These are phyloP conservation scores for Canavalia gladiata DNA, from an alignment of 306 rosid genomes.

Conservation along the genomic window DNA sequence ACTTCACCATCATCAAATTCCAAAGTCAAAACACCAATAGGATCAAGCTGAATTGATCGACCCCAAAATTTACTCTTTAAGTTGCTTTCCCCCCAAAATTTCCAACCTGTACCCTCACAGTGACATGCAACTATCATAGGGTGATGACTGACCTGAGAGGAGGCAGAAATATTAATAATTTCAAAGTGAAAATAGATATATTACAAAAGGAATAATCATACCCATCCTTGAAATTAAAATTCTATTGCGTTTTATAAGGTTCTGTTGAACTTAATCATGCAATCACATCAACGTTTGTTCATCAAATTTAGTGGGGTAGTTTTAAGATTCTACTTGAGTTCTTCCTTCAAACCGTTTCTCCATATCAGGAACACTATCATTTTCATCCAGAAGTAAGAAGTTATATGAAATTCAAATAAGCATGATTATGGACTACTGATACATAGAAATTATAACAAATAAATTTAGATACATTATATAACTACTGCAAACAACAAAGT, in stretches of 20 bases:
- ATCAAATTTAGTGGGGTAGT: constrained; percentile 20
- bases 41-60: constrained; percentile 97
- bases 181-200: constrained; percentile 13
- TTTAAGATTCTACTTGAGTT: constrained; percentile 23
- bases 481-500: background rate
- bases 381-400: constrained; percentile 30
- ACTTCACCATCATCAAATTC: constrained; percentile 97
- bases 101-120: constrained; percentile 96
- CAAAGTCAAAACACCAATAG: constrained; percentile 85
- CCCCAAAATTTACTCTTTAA: constrained; percentile 99
- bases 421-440: background rate
- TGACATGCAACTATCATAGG: constrained; percentile 95
- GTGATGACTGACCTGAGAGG: constrained; percentile 94
- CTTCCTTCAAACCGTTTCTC: constrained; percentile 15
- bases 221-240: constrained; percentile 18
- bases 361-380: background rate
- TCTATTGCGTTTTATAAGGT: constrained; percentile 6
- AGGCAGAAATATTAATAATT: constrained; percentile 39
- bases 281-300: background rate
- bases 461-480: background rate
- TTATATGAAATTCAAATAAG: constrained; percentile 22
- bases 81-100: constrained; percentile 95
- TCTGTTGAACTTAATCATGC: constrained; percentile 19
- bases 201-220: constrained; percentile 6
- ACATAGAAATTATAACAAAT: background rate